Conservation (phyloP, 2,329 filamentous ascomycete species). For the Stagonosporopsis rhizophila region DNA sequence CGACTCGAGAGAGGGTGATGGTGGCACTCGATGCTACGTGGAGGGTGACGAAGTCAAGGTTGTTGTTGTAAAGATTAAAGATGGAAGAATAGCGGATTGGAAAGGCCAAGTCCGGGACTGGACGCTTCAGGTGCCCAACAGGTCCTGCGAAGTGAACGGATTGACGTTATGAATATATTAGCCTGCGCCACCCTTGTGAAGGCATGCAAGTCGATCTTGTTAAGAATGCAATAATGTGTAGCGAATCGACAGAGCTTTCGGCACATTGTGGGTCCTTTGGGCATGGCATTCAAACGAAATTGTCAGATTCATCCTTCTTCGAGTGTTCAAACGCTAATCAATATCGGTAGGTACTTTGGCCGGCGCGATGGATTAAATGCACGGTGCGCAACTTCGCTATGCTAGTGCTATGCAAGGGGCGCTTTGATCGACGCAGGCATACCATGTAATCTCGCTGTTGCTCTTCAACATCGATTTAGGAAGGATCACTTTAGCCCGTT, state of each 20-base stretch:
- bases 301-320: neutral
- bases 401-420: conserved; percentile 9
- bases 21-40: conserved; percentile 70
- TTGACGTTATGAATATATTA: neutral
- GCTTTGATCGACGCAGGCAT: conserved; percentile 1
- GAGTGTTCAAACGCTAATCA: neutral
- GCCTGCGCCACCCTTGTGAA: neutral
- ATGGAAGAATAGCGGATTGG: conserved; percentile 91
- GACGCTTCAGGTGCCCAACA: conserved; percentile 31
- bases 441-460: neutral
- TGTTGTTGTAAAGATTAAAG: conserved; percentile 82
- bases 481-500: conserved; percentile 1
- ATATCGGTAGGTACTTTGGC: neutral
- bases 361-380: neutral
- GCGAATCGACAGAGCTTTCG: neutral
- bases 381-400: neutral
- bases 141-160: conserved; percentile 2
- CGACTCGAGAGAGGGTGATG: conserved; percentile 45
- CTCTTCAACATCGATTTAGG: neutral
- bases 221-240: neutral
- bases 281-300: neutral
- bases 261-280: neutral
- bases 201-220: neutral
- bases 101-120: conserved; percentile 93
- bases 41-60: conserved; percentile 85